These are phyloP conservation scores for Curvularia hawaiiensis DNA, from an alignment of 2,329 filamentous ascomycete species.

Conservation along the genomic window DNA sequence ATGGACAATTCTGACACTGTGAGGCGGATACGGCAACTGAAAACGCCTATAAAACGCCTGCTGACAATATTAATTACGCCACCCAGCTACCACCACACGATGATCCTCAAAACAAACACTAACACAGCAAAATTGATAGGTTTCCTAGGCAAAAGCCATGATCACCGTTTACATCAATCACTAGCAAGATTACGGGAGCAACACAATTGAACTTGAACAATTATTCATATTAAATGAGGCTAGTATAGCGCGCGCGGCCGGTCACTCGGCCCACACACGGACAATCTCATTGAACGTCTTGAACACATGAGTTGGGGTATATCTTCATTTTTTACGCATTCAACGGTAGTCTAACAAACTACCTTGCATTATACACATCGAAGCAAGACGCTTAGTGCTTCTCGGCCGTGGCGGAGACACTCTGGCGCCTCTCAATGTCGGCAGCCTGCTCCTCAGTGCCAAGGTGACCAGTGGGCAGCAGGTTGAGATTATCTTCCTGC, in stretches of 20 bases:
- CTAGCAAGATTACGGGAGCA: background rate
- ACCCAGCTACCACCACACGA: too few species aligned
- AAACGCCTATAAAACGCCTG: background rate
- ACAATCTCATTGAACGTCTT: conserved; percentile 1
- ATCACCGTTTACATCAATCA: background rate
- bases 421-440: conserved; percentile 38
- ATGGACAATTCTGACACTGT: too few species aligned
- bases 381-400: conserved; percentile 15
- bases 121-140: too few species aligned
- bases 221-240: conserved; percentile 7
- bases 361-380: background rate
- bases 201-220: background rate
- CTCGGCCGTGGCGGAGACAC: conserved; percentile 21
- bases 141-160: background rate
- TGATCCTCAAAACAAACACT: too few species aligned
- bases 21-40: too few species aligned
- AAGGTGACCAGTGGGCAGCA: conserved; percentile 46
- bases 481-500: conserved; percentile 46
- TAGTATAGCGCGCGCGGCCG: background rate
- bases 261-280: background rate
- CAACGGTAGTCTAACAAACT: background rate
- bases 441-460: conserved; percentile 33
- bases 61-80: too few species aligned
- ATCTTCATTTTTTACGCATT: conserved; percentile 4
- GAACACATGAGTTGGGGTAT: conserved; percentile 8